Percentiles rank a stretch among this genome's conserved stretches.
These are phyloP conservation scores for Plasmodium inui DNA, from an alignment of 169 alveolate species.

Conservation along the genomic window DNA sequence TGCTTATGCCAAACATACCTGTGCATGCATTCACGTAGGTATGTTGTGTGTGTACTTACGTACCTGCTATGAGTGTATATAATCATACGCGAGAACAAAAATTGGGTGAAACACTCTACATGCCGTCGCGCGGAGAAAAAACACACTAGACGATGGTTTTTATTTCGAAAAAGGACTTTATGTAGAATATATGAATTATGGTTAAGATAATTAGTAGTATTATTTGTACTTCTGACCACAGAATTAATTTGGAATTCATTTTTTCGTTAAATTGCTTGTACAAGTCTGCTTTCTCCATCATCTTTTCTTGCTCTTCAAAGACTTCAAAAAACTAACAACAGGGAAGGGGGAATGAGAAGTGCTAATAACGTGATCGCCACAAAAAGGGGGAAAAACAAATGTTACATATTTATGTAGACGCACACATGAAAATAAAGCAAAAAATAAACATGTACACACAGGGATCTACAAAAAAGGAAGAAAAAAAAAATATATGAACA, in stretches of 20 bases:
- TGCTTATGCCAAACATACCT: neutral
- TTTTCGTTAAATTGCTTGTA: conserved; percentile 69
- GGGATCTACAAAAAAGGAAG: neutral
- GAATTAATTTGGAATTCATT: conserved; percentile 58
- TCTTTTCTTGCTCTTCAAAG: conserved; percentile 62
- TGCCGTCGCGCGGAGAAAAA: neutral
- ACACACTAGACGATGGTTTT: conserved; percentile 60
- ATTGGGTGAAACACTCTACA: neutral
- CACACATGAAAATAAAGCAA: neutral
- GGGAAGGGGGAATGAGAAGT: neutral
- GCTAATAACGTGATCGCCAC: neutral
- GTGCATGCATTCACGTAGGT: neutral
- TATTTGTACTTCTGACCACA: conserved; percentile 72
- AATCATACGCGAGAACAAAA: neutral
- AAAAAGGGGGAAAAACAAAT: neutral
- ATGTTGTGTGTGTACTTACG: neutral
- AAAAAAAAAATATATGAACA: neutral
- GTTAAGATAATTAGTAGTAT: conserved; percentile 45
- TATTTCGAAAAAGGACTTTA: conserved; percentile 73
- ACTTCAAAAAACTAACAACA: conserved; percentile 57
- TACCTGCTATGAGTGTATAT: neutral
- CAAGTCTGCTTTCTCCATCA: conserved; percentile 66
- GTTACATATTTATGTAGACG: neutral
- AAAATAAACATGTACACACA: neutral
- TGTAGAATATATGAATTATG: conserved; percentile 54